Base-by-base conservation (phyloP, 768 basidiomycete genomes). In the Asterophora lycoperdoides region DNA sequence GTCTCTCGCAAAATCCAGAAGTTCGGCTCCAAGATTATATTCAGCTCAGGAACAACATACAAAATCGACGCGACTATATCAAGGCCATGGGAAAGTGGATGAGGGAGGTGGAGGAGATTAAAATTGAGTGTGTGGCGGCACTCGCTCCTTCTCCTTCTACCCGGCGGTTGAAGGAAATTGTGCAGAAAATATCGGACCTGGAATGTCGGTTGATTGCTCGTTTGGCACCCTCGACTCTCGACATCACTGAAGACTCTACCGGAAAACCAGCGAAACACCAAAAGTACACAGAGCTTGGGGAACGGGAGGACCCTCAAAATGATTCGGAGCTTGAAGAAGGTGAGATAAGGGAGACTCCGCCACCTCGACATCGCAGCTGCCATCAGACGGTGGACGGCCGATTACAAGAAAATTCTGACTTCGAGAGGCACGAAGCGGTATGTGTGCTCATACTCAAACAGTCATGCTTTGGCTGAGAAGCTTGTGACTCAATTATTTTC, bases 291-390 rank as follows among this genome's bases (percentile, higher is more conserved):
- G n/a, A n/a, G n/a, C n/a, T n/a, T n/a, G n/a, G n/a, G n/a, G n/a
- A n/a, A n/a, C n/a, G n/a, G n/a, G 9, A 32, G 30, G 30, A 13
- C 3, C 8, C 1, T 5, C 2, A 14, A 20, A 11, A n/a, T 14
- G 23, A 28, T 29, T 45, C 35, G 5, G 44, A 36, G 17, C 44
- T 51, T 23, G 44, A 51, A 39, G 36, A 44, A 19, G 49, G 49
- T 19, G 49, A 41, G 18, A 45, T 51, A 9, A 29, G 4, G 30
- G 45, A 46, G 8, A 33, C 26, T 4, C n/a, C 40, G 14, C 17
- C 28, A 28, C 17, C 4, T 28, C 23, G 23, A 20, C 23, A 18
- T 13, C 4, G 11, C 23, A 19, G n/a, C 11, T 37, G n/a, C n/a
- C n/a, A n/a, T n/a, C 23, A 23, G 6, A 23, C 23, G 23, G n/a